Percentiles rank a stretch among this genome's conserved stretches.
phyloP scores from a whole-genome alignment of 1,284 basidiomycete species.

The Ceratobasidium theobromae region DNA sequence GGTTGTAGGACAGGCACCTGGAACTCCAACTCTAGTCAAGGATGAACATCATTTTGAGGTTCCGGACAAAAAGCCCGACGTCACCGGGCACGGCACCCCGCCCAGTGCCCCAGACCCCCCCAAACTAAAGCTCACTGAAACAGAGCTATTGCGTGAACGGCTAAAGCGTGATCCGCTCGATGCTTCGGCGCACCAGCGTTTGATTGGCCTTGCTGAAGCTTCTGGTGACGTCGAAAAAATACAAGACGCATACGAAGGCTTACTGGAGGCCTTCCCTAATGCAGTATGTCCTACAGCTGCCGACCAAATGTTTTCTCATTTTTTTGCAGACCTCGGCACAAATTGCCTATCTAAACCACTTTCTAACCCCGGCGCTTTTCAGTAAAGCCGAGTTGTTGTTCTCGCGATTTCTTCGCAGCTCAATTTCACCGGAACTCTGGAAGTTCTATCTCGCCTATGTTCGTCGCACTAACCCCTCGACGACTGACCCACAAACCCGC shows the following conservation, averaged over 20 bases:
- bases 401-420: constrained; percentile 76
- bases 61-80: constrained; percentile 4
- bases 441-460: constrained; percentile 83
- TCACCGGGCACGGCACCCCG: constrained; percentile 5
- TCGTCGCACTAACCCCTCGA: constrained; percentile 44
- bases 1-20: not conserved
- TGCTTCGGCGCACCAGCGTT: constrained; percentile 65
- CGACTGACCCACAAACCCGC: constrained; percentile 58
- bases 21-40: not conserved
- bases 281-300: constrained; percentile 53
- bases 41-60: not conserved
- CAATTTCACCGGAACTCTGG: constrained; percentile 85
- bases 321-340: constrained; percentile 56
- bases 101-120: not conserved
- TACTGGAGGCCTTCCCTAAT: constrained; percentile 76
- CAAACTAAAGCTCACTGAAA: constrained; percentile 24
- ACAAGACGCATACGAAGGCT: constrained; percentile 68
- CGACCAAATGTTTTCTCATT: not conserved
- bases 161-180: constrained; percentile 59
- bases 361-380: constrained; percentile 62
- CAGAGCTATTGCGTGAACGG: constrained; percentile 45
- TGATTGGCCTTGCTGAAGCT: constrained; percentile 66
- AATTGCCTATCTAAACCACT: constrained; percentile 81
- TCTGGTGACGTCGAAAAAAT: constrained; percentile 68
- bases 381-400: constrained; percentile 76